Evolutionary conservation across 768 basidiomycete genomes (phyloP), one percentile per base, ranked within the genome.

Genomic region (Russula earlei): DNA sequence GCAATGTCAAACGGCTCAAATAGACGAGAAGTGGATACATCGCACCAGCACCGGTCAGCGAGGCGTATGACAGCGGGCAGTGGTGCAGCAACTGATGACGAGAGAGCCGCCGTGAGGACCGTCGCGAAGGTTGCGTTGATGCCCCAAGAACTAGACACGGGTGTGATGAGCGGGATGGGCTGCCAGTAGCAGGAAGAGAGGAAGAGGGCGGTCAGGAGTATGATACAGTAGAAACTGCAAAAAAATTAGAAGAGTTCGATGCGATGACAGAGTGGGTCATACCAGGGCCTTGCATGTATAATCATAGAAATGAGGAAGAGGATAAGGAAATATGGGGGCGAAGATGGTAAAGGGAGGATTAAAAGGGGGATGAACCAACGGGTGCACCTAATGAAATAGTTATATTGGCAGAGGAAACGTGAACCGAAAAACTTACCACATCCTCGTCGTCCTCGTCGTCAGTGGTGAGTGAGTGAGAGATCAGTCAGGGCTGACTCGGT

Each of bases 121-220:
- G 85, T 78, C 1, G 78, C 76, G 66, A 85, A 87, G 15, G 87
- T 88, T 12, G 83, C 84, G 67, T 87, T 77, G 64, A 83, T 82
- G 44, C 78, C 74, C 85, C 85, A 88, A 10, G 86, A 84, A 17
- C 65, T 67, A 12, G 80, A 77, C 55, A 91, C 80, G 0, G 77
- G 73, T 25, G 77, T 80, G 58, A 83, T 78, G 45, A 82, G 68
- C 22, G 84, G 79, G 54, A 89, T 80, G 29, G 91, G 87, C 59
- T 87, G 86, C 90, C 90, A 91, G 69, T 91, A 91, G 67, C 90
- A 92, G 17, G 90, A 87, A 15, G 90, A 87, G 58, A 89, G 75
- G 67, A 90, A 91, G 47, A 91, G 77, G n/a, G 89, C 85, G 0
- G 81, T 77, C 14, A 92, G 80, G 20, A 92, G 77, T 22, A 89